These are phyloP conservation scores for Hanseniaspora meyeri DNA, from an alignment of 805 yeast genomes.

Conservation along the genomic window DNA sequence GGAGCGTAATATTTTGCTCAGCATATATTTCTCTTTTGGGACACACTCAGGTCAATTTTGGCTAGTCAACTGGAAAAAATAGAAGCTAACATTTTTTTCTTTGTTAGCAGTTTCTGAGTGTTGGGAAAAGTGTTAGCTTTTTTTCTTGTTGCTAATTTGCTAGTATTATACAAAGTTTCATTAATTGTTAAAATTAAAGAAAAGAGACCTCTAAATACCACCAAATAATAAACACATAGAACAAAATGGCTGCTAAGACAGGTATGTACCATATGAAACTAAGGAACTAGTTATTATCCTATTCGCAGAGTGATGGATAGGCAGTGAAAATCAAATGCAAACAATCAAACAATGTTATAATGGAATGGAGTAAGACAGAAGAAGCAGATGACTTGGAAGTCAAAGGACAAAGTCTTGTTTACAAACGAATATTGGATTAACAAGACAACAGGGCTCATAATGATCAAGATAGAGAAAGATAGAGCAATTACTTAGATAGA, in stretches of 20 bases:
- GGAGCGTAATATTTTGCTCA: no score
- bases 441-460: no score
- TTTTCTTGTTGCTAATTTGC: no score
- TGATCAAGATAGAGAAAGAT: no score
- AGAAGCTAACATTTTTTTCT: no score
- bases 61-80: no score
- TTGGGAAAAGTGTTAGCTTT: not conserved
- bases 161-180: not conserved
- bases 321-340: not conserved
- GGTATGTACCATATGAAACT: constrained; percentile 32
- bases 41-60: no score
- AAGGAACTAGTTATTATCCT: not conserved
- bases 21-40: no score
- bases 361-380: not conserved
- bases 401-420: not conserved
- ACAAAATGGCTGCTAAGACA: constrained; percentile 40
- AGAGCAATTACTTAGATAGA: no score
- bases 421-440: no score
- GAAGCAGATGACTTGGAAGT: not conserved
- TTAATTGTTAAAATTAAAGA: not conserved
- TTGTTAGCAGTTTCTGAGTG: not conserved
- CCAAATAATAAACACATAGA: constrained; percentile 17
- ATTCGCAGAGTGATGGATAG: not conserved
- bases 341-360: not conserved
- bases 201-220: constrained; percentile 3